Evolutionary conservation across 306 rosid species (phyloP).

Genomic region (Inga leiocalycina): DNA sequence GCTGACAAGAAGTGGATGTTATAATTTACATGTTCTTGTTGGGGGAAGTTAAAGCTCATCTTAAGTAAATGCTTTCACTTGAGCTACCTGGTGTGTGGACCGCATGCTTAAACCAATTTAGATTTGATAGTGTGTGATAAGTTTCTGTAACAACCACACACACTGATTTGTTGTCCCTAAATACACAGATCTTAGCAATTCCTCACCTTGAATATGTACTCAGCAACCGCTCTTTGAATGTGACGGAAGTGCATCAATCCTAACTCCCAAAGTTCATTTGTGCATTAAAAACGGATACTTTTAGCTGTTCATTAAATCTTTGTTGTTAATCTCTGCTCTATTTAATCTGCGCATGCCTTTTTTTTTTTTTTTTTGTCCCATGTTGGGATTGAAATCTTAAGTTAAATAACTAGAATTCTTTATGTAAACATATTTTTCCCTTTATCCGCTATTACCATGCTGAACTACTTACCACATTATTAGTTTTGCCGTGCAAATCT

Average conservation of each 20-base stretch:
- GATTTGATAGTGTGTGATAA: not conserved
- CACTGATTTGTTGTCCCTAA: not conserved
- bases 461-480: not conserved
- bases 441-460: not conserved
- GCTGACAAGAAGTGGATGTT: not conserved
- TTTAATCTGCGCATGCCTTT: not conserved
- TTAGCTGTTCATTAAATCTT: conserved; percentile 3
- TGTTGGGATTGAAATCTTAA: conserved; percentile 10
- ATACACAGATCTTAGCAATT: not conserved
- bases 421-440: not conserved
- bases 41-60: not conserved
- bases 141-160: not conserved
- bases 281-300: conserved; percentile 4
- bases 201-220: conserved; percentile 8
- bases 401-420: not conserved
- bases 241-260: conserved; percentile 10
- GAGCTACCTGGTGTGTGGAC: not conserved
- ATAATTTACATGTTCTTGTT: not conserved
- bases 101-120: not conserved
- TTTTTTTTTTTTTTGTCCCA: not conserved
- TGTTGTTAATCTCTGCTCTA: conserved; percentile 3
- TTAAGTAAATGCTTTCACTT: not conserved
- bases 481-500: not conserved
- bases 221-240: not conserved
- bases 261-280: not conserved